A percentile compares a stretch with the other conserved stretches of the same genome.
Evolutionary conservation across 345 rosid genomes (phyloP).

Genomic region (Capsella bursapastoris): DNA sequence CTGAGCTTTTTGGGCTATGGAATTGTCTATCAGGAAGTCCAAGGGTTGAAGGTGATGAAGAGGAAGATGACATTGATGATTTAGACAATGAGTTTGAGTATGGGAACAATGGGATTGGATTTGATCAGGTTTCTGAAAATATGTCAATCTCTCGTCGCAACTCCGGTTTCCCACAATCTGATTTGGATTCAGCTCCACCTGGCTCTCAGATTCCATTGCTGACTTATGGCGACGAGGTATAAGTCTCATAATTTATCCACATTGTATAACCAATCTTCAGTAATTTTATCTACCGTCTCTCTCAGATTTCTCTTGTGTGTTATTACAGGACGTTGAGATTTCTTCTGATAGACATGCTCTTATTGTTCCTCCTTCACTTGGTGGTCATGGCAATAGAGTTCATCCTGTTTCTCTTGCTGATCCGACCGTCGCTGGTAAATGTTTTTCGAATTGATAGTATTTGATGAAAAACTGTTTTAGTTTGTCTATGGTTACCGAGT

Average conservation of each 20-base stretch:
- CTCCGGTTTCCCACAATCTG: conserved; percentile 63
- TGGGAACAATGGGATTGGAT: conserved; percentile 56
- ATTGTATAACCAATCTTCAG: conserved; percentile 2
- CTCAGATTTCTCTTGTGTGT: conserved; percentile 22
- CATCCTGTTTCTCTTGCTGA: conserved; percentile 75
- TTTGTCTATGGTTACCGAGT: conserved; percentile 18
- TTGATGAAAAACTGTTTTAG: not conserved
- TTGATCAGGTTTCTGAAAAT: conserved; percentile 70
- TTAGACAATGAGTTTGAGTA: conserved; percentile 92
- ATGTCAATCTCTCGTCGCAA: conserved; percentile 62
- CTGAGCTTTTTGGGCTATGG: not conserved
- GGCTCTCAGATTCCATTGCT: conserved; percentile 86
- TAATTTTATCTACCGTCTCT: conserved; percentile 5
- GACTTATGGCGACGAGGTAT: conserved; percentile 94
- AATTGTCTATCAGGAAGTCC: conserved; percentile 74
- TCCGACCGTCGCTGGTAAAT: conserved; percentile 72
- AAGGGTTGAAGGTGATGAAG: conserved; percentile 96
- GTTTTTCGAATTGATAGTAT: not conserved
- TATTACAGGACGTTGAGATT: conserved; percentile 73
- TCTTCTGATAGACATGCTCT: conserved; percentile 95
- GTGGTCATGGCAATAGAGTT: conserved; percentile 73
- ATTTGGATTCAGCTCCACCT: conserved; percentile 73
- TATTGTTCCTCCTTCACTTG: conserved; percentile 78
- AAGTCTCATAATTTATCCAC: conserved; percentile 5
- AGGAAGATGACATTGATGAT: conserved; percentile 95